Conservation (phyloP, 257 asterid species). For the Lithospermum erythrorhizon region DNA sequence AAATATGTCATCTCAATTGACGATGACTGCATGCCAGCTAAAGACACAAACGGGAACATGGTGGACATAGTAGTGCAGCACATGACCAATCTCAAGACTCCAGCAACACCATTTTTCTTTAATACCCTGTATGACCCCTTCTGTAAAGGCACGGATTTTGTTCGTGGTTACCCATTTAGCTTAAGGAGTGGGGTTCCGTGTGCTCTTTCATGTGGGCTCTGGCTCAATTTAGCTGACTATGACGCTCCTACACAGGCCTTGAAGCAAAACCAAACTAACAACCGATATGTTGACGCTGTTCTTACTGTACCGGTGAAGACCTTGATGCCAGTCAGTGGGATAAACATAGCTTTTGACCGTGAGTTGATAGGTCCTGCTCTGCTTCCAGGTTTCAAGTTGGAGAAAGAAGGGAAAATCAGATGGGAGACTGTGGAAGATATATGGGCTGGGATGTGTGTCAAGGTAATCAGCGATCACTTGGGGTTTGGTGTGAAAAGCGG, state of each 20-base stretch:
- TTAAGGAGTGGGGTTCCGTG: constrained; percentile 72
- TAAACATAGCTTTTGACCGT: constrained; percentile 56
- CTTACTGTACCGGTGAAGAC: constrained; percentile 61
- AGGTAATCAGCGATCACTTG: constrained; percentile 76
- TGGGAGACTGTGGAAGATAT: constrained; percentile 91
- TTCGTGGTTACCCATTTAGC: constrained; percentile 94
- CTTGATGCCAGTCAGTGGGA: constrained; percentile 80
- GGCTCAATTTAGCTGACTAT: constrained; percentile 85
- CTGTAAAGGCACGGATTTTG: constrained; percentile 74
- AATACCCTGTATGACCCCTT: constrained; percentile 81
- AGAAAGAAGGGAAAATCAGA: constrained; percentile 72
- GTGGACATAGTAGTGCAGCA: constrained; percentile 57
- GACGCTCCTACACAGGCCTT: constrained; percentile 96
- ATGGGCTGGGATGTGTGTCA: constrained; percentile 89
- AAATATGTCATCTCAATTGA: constrained; percentile 66
- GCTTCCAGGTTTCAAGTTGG: constrained; percentile 64
- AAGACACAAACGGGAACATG: constrained; percentile 32
- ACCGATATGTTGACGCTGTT: constrained; percentile 75
- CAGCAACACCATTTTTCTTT: constrained; percentile 94
- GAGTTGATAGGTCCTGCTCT: constrained; percentile 78
- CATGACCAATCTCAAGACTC: constrained; percentile 55
- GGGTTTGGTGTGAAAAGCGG: constrained; percentile 79
- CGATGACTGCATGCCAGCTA: constrained; percentile 81
- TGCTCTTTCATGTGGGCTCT: constrained; percentile 79
- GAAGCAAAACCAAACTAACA: constrained; percentile 45